Percentiles rank a stretch among this genome's conserved stretches.
Evolutionary conservation across 1,284 basidiomycete genomes (phyloP).

Genomic region (Cryptococcus neoformans): DNA sequence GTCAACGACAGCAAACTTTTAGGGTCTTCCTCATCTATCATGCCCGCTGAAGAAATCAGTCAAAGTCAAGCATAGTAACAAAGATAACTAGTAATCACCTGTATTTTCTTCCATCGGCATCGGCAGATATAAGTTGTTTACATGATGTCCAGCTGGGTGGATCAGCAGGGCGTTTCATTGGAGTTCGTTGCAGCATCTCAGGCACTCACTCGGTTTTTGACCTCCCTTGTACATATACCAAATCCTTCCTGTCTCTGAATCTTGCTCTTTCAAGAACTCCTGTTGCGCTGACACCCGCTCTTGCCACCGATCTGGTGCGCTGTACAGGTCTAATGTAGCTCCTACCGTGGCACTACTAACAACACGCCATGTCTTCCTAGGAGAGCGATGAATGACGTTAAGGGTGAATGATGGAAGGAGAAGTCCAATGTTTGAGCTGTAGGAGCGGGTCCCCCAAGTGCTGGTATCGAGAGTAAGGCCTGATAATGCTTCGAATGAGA

Average conservation of each 20-base stretch:
- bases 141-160: constrained; percentile 9
- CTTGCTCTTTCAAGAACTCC: constrained; percentile 68
- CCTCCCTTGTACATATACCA: constrained; percentile 55
- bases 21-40: too few species aligned
- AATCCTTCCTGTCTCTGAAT: constrained; percentile 63
- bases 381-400: constrained; percentile 27
- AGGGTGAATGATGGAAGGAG: constrained; percentile 20
- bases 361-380: constrained; percentile 60
- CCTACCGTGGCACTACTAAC: constrained; percentile 60
- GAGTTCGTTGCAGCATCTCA: neutral
- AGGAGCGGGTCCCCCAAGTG: constrained; percentile 64
- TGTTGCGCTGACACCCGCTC: constrained; percentile 58
- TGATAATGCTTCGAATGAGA: constrained; percentile 58
- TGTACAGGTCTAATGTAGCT: constrained; percentile 65
- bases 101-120: constrained; percentile 13
- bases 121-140: constrained; percentile 34
- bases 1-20: too few species aligned
- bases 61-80: too few species aligned
- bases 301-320: constrained; percentile 60
- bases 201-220: constrained; percentile 11
- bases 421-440: constrained; percentile 29
- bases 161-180: neutral
- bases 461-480: constrained; percentile 69
- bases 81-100: neutral
- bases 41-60: too few species aligned